phyloP scores from a whole-genome alignment of 2,329 filamentous ascomycete species.

The Arthrobotrys sphaeroides region DNA sequence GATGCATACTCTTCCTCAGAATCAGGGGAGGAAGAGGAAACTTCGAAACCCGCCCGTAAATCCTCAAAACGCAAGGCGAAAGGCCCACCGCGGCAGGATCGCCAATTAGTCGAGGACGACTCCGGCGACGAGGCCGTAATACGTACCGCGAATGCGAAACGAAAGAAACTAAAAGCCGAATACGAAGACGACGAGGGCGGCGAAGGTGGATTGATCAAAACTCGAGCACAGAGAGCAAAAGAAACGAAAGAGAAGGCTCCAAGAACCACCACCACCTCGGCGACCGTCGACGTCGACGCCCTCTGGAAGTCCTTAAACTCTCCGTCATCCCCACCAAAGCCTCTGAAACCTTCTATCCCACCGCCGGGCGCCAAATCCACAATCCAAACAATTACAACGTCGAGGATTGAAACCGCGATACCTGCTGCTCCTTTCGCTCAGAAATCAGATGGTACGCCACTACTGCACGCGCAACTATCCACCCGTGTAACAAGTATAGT shows the following conservation, averaged over 20 bases:
- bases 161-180: slow-evolving; percentile 56
- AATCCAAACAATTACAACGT: slow-evolving; percentile 55
- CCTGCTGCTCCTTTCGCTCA: slow-evolving; percentile 1
- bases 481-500: slow-evolving; percentile 53
- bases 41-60: slow-evolving; percentile 57
- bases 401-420: slow-evolving; percentile 19
- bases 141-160: slow-evolving; percentile 58
- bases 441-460: slow-evolving; percentile 50
- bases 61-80: slow-evolving; percentile 57
- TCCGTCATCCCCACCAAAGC: slow-evolving; percentile 59
- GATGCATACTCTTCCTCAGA: slow-evolving; percentile 66
- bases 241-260: slow-evolving; percentile 71
- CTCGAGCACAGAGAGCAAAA: slow-evolving; percentile 73
- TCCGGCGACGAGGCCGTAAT: slow-evolving; percentile 55
- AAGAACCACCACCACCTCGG: slow-evolving; percentile 67
- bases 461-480: slow-evolving; percentile 38
- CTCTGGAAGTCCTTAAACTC: slow-evolving; percentile 69
- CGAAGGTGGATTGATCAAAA: slow-evolving; percentile 74
- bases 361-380: slow-evolving; percentile 21
- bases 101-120: slow-evolving; percentile 54
- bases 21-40: slow-evolving; percentile 61
- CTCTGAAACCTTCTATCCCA: slow-evolving; percentile 12
- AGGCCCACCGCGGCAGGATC: slow-evolving; percentile 59
- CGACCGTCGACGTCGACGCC: slow-evolving; percentile 76
- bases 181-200: slow-evolving; percentile 61